Evolutionary conservation across 495 filamentous ascomycete species (phyloP), one percentile per base, ranked within the genome.

Genomic region (Penicillium riverlandense): DNA sequence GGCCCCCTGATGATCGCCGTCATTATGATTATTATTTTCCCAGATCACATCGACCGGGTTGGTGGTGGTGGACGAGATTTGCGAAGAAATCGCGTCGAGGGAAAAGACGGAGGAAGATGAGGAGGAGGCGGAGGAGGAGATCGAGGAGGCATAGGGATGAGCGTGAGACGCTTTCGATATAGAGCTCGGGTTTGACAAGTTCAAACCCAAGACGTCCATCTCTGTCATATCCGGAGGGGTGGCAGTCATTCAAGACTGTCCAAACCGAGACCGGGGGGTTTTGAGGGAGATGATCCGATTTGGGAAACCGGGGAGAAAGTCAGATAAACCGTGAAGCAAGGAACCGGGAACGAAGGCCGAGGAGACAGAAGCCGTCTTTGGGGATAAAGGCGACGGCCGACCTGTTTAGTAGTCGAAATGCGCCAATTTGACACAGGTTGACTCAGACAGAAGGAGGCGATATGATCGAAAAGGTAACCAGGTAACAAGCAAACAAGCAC

Each of bases 61-160:
- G 37, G 66, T 69, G 22, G 72, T 75, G 0, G 72, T 69, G 51
- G 78, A 72, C 52, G 70, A 74, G 50, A 70, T 74, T 48, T 70
- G 78, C 8, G 55, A 41, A 72, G 78, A 35, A 72, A 22, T 22
- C 2, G 78, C 45, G 59, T 79, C 76, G 58, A 87, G 74, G 41
- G 89, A 94, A 72, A 88, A 92, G 52, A 90, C 76, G 11, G 88
- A 90, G 6, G 88, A 89, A 43, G 83, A 76, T 35, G 79, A 79
- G 28, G 86, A 88, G 15, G 85, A 83, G 29, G 85, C 85, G 57
- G 79, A 83, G 38, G 84, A 82, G 59, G 82, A 77, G 67, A 84
- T 64, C n/a, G 78, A 79, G 37, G 76, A 75, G 54, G 73, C 75
- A 59, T 88, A 89, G 48, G 82, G 80, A 53, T 71, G 65, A 54